These are phyloP conservation scores for Phialocephala sp. DNA, from an alignment of 2,329 filamentous ascomycete genomes.

Conservation along the genomic window DNA sequence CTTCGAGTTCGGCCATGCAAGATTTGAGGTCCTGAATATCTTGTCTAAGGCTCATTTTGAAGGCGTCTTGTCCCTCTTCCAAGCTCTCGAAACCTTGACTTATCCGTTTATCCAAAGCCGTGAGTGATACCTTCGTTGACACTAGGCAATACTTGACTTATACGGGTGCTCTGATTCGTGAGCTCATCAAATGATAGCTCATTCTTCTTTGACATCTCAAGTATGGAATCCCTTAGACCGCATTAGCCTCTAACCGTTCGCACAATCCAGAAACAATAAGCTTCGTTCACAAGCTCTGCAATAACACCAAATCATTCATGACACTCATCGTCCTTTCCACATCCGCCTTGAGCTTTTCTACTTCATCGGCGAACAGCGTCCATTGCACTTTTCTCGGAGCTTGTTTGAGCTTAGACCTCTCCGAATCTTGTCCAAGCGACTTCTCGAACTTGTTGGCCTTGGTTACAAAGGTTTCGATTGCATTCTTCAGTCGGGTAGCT, in stretches of 20 bases:
- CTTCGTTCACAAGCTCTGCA: conserved; percentile 8
- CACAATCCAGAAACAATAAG: background rate
- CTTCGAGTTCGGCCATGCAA: background rate
- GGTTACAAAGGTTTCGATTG: background rate
- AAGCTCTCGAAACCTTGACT: background rate
- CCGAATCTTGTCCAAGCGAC: background rate
- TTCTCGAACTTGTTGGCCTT: conserved; percentile 5
- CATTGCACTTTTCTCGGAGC: conserved; percentile 1
- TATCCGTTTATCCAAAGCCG: background rate
- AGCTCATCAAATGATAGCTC: background rate
- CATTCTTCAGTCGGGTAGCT: background rate
- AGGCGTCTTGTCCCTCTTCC: background rate
- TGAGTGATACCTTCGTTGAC: background rate
- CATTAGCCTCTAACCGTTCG: background rate
- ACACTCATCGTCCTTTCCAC: conserved; percentile 7
- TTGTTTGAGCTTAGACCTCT: background rate
- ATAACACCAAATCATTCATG: conserved; percentile 3
- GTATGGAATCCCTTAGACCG: background rate
- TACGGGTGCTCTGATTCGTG: background rate
- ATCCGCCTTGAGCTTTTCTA: conserved; percentile 2
- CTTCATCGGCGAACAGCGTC: background rate
- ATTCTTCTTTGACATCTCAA: conserved; percentile 1
- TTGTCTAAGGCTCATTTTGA: background rate
- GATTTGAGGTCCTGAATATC: background rate
- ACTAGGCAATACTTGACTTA: background rate